Percentiles rank a stretch among this genome's conserved stretches.
Evolutionary conservation across 176 grass and related monocot species (phyloP).

Genomic region (Tillandsia leiboldiana): DNA sequence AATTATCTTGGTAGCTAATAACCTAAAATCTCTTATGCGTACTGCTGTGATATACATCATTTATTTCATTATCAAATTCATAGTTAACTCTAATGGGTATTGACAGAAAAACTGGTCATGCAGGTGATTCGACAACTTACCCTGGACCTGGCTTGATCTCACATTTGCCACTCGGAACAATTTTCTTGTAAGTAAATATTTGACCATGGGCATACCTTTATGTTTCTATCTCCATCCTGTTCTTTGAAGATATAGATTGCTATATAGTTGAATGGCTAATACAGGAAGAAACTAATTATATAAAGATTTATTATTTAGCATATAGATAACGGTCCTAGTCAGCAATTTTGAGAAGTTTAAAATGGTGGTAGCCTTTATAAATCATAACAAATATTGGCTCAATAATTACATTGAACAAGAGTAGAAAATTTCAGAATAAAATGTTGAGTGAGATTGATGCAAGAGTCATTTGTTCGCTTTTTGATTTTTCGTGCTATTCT

Average conservation of each 20-base stretch:
- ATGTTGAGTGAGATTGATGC: too few species aligned
- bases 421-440: too few species aligned
- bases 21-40: too few species aligned
- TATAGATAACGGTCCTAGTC: too few species aligned
- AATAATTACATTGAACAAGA: too few species aligned
- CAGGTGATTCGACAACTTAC: not conserved
- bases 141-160: not conserved
- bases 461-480: too few species aligned
- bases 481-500: too few species aligned
- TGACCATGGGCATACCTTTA: not conserved
- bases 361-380: too few species aligned
- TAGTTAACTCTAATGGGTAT: not conserved
- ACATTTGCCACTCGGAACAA: not conserved
- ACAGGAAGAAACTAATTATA: not conserved
- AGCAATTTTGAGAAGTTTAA: too few species aligned
- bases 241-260: not conserved
- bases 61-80: not conserved
- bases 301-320: too few species aligned
- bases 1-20: too few species aligned
- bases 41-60: not conserved
- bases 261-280: not conserved
- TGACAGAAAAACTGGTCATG: not conserved
- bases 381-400: too few species aligned
- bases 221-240: not conserved
- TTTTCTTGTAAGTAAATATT: conserved; percentile 1